phyloP scores from a whole-genome alignment of 345 rosid genomes.

The Lepidium sativum region DNA sequence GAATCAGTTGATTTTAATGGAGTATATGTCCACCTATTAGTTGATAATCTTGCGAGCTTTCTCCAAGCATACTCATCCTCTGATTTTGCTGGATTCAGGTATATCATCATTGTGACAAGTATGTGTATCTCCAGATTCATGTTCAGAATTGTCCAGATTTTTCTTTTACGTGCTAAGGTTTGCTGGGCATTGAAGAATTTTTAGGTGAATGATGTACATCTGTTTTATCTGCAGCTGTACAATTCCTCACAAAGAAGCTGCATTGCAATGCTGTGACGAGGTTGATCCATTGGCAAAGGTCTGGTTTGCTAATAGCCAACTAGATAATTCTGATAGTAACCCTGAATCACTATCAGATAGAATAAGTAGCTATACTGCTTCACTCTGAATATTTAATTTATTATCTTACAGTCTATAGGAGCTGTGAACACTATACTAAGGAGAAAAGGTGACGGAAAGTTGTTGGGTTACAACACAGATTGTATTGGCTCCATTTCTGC shows the following conservation, averaged over 20 bases:
- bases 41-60: conserved; percentile 67
- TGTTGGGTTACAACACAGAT: conserved; percentile 80
- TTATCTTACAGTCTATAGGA: conserved; percentile 69
- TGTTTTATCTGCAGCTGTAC: conserved; percentile 55
- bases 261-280: conserved; percentile 74
- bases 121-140: neutral
- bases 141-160: neutral
- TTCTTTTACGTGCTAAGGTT: neutral
- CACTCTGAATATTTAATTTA: conserved; percentile 10
- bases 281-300: conserved; percentile 93
- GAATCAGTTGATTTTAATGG: conserved; percentile 75
- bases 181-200: neutral
- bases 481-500: conserved; percentile 93
- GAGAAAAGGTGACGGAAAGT: conserved; percentile 67
- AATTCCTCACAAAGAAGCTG: conserved; percentile 89
- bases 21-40: conserved; percentile 65
- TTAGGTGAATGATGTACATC: conserved; percentile 6
- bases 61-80: conserved; percentile 67
- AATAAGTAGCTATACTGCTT: neutral
- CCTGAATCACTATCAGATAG: neutral
- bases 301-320: conserved; percentile 1
- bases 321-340: neutral
- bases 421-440: conserved; percentile 87
- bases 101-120: neutral
- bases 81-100: conserved; percentile 96